Conservation (phyloP, 2,329 filamentous ascomycete species). For the Chrysoporthe cubensis region DNA sequence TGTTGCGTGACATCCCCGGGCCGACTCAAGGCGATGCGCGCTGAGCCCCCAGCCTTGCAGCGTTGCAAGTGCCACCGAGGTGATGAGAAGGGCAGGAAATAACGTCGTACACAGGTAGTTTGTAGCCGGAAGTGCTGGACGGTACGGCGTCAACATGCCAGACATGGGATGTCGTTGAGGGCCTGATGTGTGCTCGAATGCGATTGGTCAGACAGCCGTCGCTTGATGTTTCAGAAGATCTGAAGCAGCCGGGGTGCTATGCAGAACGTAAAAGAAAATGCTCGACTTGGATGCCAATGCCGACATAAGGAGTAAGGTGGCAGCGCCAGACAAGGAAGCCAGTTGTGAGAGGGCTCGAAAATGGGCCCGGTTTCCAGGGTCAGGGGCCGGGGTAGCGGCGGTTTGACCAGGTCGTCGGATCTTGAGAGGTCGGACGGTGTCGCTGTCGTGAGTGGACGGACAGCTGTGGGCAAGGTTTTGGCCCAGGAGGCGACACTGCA, state of each 20-base stretch:
- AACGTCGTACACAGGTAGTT: neutral
- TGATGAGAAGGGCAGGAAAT: neutral
- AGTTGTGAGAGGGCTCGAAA: neutral
- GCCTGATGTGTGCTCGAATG: constrained; percentile 5
- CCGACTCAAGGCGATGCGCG: neutral
- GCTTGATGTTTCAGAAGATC: constrained; percentile 29
- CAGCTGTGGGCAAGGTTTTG: constrained; percentile 5
- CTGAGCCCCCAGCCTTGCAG: constrained; percentile 8
- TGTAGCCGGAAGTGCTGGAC: constrained; percentile 3
- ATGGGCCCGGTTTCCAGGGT: neutral
- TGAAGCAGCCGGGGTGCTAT: constrained; percentile 24
- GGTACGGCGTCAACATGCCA: constrained; percentile 14
- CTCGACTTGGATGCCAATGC: constrained; percentile 1
- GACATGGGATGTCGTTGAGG: constrained; percentile 20
- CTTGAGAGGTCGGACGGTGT: constrained; percentile 17
- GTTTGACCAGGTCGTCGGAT: neutral
- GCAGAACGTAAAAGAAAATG: constrained; percentile 11
- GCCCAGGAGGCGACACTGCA: neutral
- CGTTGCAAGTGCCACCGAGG: neutral
- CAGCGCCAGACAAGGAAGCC: constrained; percentile 14
- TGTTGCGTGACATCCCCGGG: neutral
- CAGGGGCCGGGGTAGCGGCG: neutral
- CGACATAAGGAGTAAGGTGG: neutral
- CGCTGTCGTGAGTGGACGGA: constrained; percentile 14
- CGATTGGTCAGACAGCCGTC: constrained; percentile 19